Base-by-base conservation (phyloP, 208 protist species). In the Leptomonas pyrrhocoris region DNA sequence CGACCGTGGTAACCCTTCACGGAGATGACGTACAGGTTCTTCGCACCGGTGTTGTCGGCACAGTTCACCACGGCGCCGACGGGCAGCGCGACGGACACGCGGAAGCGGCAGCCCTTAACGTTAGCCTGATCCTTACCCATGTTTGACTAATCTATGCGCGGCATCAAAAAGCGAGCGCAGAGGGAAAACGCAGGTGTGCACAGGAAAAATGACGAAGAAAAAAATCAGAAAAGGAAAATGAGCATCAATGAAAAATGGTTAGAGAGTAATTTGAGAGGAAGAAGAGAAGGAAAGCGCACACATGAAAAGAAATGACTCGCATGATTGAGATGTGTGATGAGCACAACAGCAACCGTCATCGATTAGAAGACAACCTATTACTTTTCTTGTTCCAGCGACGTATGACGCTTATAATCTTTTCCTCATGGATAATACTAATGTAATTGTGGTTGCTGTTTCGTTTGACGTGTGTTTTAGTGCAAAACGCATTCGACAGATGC, bases 21-120 rank as follows among this genome's bases (percentile, higher is more conserved):
- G 74, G 99, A 90, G 80, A 99, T 99, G 80, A 99, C 88, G 91
- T 99, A 99, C 63, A 99, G 88, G 88, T 99, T 99, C 94, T 99
- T 99, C 73, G 99, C 99, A 50, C 99, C 99, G 56, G 98, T 99
- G 97, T 99, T 99, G 89, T 99, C 99, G 62, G 98, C 98, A 85
- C 98, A 99, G 95, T 99, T 99, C 68, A 99, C 97, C 40, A 99
- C 95, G 25, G 99, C 98, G 65, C 90, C 97, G 53, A 99, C 97
- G 81, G 99, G 98, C 51, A 99, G 97, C 93, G 94, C 98, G 57
- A 99, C 86, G 72, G 99, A 96, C 55, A 99, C 98, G 80, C 98
- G 90, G 90, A 99, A 99, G 89, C 99, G 99, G 85, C 88, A 94
- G 68, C 92, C 94, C 78, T 94, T 97, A 57, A 94, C 82, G 86